phyloP scores from a whole-genome alignment of 2,329 filamentous ascomycete genomes.

The Colletotrichum viniferum region DNA sequence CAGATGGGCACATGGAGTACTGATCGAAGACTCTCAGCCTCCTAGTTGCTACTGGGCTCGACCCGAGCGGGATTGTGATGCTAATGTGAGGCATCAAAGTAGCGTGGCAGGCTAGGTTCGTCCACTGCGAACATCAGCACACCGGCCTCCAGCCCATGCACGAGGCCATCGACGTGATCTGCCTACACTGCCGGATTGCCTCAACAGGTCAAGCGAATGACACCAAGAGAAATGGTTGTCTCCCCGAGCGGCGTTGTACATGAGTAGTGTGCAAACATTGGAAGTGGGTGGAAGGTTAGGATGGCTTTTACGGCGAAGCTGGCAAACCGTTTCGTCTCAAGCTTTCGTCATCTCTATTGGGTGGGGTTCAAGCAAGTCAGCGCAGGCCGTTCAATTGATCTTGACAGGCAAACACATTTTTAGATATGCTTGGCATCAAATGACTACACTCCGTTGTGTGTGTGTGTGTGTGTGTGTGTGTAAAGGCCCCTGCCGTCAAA shows the following conservation, averaged over 20 bases:
- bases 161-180: not conserved
- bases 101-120: slow-evolving; percentile 6
- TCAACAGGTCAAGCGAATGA: not conserved
- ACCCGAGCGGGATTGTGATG: not conserved
- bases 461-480: not conserved
- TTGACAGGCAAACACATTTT: not conserved
- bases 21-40: not conserved
- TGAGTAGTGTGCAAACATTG: not conserved
- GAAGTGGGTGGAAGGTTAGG: not conserved
- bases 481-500: not conserved
- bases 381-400: not conserved
- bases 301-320: not conserved
- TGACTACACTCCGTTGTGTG: not conserved
- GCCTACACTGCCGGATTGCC: not conserved
- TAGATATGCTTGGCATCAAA: not conserved
- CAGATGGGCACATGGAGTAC: not conserved
- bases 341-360: not conserved
- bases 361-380: not conserved
- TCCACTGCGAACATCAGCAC: slow-evolving; percentile 5
- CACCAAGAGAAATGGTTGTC: not conserved
- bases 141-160: not conserved
- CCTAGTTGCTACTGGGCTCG: not conserved
- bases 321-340: not conserved
- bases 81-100: not conserved
- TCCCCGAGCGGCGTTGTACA: not conserved